phyloP scores from a whole-genome alignment of 2,329 filamentous ascomycete species.

The Raffaelea arxii region DNA sequence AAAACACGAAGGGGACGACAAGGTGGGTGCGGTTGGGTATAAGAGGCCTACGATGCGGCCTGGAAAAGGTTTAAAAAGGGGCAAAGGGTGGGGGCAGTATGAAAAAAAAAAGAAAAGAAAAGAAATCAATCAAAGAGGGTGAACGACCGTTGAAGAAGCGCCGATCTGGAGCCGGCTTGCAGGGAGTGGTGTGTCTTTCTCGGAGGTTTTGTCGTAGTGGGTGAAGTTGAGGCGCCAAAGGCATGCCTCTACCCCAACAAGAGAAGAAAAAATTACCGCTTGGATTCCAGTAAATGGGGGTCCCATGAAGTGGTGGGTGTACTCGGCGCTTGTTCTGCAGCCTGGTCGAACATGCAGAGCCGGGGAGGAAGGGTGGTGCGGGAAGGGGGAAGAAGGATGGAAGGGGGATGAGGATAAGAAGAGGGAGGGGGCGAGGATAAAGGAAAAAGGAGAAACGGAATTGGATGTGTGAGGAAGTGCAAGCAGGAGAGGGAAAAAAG shows the following conservation, averaged over 20 bases:
- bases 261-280: neutral
- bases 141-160: neutral
- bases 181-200: neutral
- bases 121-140: neutral
- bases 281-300: neutral
- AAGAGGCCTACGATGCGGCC: slow-evolving; percentile 3
- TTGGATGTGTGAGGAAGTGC: slow-evolving; percentile 1
- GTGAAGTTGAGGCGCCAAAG: slow-evolving; percentile 1
- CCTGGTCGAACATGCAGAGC: slow-evolving; percentile 10
- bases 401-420: neutral
- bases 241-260: neutral
- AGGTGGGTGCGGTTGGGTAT: slow-evolving; percentile 22
- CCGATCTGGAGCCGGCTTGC: neutral
- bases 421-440: slow-evolving; percentile 3
- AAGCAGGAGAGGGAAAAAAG: neutral
- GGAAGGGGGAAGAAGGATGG: neutral
- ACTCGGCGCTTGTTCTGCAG: slow-evolving; percentile 27
- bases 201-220: neutral
- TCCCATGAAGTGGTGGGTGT: slow-evolving; percentile 12
- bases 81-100: neutral
- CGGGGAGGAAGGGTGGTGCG: slow-evolving; percentile 5
- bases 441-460: neutral
- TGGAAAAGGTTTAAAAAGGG: neutral
- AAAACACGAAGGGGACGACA: slow-evolving; percentile 19
- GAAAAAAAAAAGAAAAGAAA: neutral